Conservation (phyloP, 2,329 filamentous ascomycete genomes). For the Davidsoniella australis region DNA sequence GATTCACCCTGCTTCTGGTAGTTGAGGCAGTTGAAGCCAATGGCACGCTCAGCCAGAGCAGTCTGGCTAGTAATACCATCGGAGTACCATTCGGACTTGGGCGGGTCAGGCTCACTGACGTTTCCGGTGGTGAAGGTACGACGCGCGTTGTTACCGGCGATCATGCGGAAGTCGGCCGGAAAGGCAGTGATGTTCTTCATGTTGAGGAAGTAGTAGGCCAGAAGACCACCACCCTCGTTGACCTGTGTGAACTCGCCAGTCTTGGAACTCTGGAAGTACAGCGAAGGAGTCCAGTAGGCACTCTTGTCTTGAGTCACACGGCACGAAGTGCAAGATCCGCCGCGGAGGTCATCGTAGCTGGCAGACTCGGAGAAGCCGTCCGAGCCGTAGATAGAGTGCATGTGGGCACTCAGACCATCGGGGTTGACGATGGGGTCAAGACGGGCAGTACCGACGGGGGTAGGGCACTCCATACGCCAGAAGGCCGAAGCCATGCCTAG, state of each 20-base stretch:
- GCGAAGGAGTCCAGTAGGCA: conserved; percentile 67
- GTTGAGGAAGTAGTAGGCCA: conserved; percentile 76
- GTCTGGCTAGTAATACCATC: conserved; percentile 48
- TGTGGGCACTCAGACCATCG: conserved; percentile 43
- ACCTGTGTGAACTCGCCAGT: conserved; percentile 55
- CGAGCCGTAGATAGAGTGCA: conserved; percentile 61
- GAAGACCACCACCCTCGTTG: conserved; percentile 62
- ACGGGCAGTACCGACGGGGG: conserved; percentile 49
- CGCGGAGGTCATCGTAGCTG: conserved; percentile 37
- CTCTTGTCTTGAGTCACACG: conserved; percentile 66
- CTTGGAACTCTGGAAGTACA: conserved; percentile 55
- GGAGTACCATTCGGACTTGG: conserved; percentile 52
- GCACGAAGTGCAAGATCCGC: conserved; percentile 62
- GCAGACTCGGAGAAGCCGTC: conserved; percentile 24
- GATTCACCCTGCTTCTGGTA: conserved; percentile 50
- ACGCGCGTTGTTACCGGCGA: conserved; percentile 53
- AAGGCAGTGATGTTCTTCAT: conserved; percentile 52
- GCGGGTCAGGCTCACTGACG: conserved; percentile 43
- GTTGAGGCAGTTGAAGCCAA: conserved; percentile 93
- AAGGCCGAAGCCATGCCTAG: conserved; percentile 43
- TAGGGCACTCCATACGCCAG: conserved; percentile 78
- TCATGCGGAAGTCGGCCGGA: conserved; percentile 62
- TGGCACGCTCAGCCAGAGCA: conserved; percentile 57
- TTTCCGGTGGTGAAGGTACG: conserved; percentile 55
- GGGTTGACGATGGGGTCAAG: conserved; percentile 61